Conservation (phyloP, 140 eudicot species). For the Ambrosia hybrid region DNA sequence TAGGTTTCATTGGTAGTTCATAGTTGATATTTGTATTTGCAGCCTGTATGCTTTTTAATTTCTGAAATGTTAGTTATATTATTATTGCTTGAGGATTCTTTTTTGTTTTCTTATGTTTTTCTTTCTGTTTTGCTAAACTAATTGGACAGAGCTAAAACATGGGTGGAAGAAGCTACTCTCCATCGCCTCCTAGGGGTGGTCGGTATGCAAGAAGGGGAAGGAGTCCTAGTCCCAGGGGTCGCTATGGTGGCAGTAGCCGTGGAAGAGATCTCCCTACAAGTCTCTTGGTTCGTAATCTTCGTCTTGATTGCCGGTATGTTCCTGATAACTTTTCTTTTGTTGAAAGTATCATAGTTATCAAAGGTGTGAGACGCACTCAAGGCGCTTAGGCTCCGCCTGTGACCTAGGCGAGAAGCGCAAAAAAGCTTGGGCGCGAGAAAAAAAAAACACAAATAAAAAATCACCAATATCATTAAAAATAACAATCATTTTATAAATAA, state of each 20-base stretch:
- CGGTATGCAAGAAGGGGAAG: conserved; percentile 71
- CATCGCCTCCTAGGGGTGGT: conserved; percentile 91
- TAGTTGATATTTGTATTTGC: not conserved
- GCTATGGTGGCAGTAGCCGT: conserved; percentile 45
- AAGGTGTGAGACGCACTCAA: no score
- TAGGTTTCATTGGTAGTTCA: not conserved
- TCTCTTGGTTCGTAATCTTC: conserved; percentile 83
- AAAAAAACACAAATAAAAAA: no score
- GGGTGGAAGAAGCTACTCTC: conserved; percentile 89
- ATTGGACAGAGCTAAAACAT: conserved; percentile 33
- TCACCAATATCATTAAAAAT: no score
- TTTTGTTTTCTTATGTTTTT: not conserved
- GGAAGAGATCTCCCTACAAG: conserved; percentile 76
- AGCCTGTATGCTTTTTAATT: not conserved
- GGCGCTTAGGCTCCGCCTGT: no score
- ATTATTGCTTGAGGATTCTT: not conserved
- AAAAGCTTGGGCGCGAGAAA: no score
- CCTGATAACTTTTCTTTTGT: not conserved
- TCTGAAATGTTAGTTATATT: not conserved
- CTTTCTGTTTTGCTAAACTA: not conserved
- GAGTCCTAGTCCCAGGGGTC: conserved; percentile 85
- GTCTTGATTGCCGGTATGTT: conserved; percentile 81
- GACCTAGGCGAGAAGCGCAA: no score
- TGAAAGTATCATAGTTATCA: no score
- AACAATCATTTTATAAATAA: no score